Evolutionary conservation across 805 yeast genomes (phyloP).

Genomic region (Ogataea degrootiae): DNA sequence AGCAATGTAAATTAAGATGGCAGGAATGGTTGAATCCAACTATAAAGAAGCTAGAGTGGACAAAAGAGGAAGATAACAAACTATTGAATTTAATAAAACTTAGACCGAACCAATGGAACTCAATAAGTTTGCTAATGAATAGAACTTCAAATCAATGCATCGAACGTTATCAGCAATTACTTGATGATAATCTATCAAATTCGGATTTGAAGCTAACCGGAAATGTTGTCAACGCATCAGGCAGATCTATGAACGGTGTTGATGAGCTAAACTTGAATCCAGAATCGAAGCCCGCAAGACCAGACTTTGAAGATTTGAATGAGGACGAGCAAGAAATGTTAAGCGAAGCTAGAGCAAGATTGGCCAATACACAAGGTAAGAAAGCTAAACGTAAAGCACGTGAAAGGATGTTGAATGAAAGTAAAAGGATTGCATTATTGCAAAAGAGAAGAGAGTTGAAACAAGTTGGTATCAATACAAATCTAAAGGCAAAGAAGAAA

Average conservation of each 20-base stretch:
- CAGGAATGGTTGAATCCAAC: slow-evolving; percentile 78
- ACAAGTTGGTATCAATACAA: slow-evolving; percentile 63
- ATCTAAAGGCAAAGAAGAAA: slow-evolving; percentile 47
- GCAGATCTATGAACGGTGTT: slow-evolving; percentile 14
- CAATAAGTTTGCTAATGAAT: slow-evolving; percentile 76
- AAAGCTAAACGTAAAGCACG: slow-evolving; percentile 88
- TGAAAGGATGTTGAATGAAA: slow-evolving; percentile 77
- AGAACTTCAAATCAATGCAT: slow-evolving; percentile 85
- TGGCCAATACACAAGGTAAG: slow-evolving; percentile 90
- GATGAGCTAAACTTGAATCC: slow-evolving; percentile 68
- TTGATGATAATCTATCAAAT: slow-evolving; percentile 44
- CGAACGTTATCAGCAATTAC: slow-evolving; percentile 72
- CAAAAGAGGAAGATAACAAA: slow-evolving; percentile 69
- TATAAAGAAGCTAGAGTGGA: slow-evolving; percentile 63
- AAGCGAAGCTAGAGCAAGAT: slow-evolving; percentile 88
- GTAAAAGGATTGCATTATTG: slow-evolving; percentile 65
- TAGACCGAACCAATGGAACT: slow-evolving; percentile 92
- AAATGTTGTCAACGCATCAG: slow-evolving; percentile 5
- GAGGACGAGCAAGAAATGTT: slow-evolving; percentile 91
- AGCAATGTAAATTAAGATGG: slow-evolving; percentile 93
- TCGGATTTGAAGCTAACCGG: slow-evolving; percentile 23
- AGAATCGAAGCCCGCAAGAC: slow-evolving; percentile 75
- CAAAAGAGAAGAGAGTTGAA: slow-evolving; percentile 80
- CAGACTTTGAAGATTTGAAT: slow-evolving; percentile 73
- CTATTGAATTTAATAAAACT: slow-evolving; percentile 60